phyloP scores from a whole-genome alignment of 2,329 filamentous ascomycete species.

The Phialophora expanda region DNA sequence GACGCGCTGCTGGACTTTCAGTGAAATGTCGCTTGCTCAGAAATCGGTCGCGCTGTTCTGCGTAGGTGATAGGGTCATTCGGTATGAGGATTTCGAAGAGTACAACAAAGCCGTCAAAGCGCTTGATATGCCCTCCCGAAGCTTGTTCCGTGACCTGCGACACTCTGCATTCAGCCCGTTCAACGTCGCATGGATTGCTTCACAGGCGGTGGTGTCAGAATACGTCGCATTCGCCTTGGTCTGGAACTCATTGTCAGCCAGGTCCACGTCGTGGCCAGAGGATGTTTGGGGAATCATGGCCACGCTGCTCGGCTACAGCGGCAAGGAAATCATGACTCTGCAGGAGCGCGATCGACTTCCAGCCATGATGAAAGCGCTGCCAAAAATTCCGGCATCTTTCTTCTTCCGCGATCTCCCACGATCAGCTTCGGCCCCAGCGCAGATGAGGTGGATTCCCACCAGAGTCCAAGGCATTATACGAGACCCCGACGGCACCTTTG shows the following conservation, averaged over 20 bases:
- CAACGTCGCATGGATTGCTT: slow-evolving; percentile 4
- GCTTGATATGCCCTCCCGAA: background rate
- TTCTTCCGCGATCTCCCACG: background rate
- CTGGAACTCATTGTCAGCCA: slow-evolving; percentile 3
- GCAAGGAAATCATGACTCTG: slow-evolving; percentile 5
- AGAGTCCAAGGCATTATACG: background rate
- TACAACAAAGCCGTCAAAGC: background rate
- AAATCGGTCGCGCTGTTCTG: background rate
- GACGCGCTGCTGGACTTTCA: slow-evolving; percentile 19
- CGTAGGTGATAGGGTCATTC: background rate
- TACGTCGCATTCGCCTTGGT: slow-evolving; percentile 6
- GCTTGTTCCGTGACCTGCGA: background rate
- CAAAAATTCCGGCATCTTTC: background rate
- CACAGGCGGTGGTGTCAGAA: slow-evolving; percentile 9
- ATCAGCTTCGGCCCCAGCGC: background rate
- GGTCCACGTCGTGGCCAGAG: slow-evolving; percentile 4
- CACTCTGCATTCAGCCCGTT: background rate
- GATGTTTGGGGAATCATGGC: slow-evolving; percentile 6
- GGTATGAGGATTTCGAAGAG: background rate
- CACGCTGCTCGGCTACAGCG: slow-evolving; percentile 2
- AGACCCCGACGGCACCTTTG: background rate
- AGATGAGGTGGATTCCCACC: background rate
- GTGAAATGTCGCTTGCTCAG: slow-evolving; percentile 7
- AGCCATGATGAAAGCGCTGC: background rate
- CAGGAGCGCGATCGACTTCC: background rate